Base-by-base conservation (phyloP, 768 basidiomycete genomes). In the Leccinum fibrillosum region DNA sequence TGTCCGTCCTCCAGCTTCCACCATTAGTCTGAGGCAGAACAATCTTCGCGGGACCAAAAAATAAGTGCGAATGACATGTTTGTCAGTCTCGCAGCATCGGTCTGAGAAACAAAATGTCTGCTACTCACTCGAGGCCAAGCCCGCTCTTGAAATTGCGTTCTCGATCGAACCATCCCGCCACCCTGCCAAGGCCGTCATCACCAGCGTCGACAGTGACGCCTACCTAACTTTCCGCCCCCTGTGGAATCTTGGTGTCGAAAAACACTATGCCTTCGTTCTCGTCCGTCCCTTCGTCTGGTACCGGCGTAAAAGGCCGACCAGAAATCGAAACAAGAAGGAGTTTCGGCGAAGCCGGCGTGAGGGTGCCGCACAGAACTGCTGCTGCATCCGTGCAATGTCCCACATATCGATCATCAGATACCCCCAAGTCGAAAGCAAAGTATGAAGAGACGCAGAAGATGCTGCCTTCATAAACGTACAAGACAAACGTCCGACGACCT, bases 191-290 rank as follows among this genome's bases (percentile, higher is more conserved):
- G 5, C 79, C 81, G 53, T 82, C 78, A 9, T 76, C 80, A 52
- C 75, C 25, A 25, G 25, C 73, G 12, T 84, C 78, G 25, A 87
- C 66, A 25, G 67, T 72, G 39, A 92, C 74, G 2, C 79, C 86
- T 5, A 92, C 69, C 78, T 80, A 84, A 5, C 70, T 68, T 10
- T 62, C 58, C 19, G 58, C 49, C 5, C 37, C 65, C 47, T 7
- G 42, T 3, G 71, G 63, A 15, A 86, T 42, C 37, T 77, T 71
- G 10, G 79, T 80, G 65, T 88, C 85, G 64, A 82, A 90, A 25
- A 86, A 72, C 5, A 86, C 86, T 2, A 87, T 75, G 0, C 88
- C 89, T 56, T 90, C 89, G 10, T 86, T 88, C 68, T 92, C 89
- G 54, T 89, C 88, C 0, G 81, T 69, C 0, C 89, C 90, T 70